A percentile compares a stretch with the other conserved stretches of the same genome.
phyloP scores from a whole-genome alignment of 208 protist genomes.

The Acanthamoeba royreba region DNA sequence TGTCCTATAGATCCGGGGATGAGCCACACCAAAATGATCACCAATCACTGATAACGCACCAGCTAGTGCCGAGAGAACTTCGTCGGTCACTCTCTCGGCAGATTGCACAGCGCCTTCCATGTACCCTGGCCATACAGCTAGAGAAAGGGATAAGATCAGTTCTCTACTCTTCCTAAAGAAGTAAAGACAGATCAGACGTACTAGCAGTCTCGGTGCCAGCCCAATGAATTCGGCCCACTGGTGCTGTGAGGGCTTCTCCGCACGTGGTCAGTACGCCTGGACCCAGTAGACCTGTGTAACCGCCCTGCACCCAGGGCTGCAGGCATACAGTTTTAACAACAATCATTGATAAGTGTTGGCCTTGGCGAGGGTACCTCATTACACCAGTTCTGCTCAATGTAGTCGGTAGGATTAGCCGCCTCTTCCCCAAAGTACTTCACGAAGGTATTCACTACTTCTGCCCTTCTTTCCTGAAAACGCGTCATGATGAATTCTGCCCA shows the following conservation, averaged over 20 bases:
- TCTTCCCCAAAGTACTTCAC: neutral
- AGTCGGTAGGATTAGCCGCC: neutral
- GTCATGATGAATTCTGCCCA: neutral
- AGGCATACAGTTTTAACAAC: neutral
- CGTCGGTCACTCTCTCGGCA: constrained; percentile 37
- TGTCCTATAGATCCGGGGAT: neutral
- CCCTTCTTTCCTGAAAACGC: neutral
- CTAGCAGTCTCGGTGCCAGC: constrained; percentile 63
- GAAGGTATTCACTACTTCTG: neutral
- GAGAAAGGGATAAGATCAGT: no score
- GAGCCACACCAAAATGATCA: neutral
- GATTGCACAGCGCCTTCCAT: constrained; percentile 59
- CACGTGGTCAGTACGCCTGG: neutral
- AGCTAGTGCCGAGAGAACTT: neutral
- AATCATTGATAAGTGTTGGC: no score
- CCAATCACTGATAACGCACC: neutral
- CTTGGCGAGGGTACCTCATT: neutral
- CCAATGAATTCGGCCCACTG: constrained; percentile 44
- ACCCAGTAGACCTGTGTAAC: neutral
- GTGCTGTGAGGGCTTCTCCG: neutral
- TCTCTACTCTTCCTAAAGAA: no score
- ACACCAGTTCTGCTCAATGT: neutral
- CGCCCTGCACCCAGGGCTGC: constrained; percentile 16
- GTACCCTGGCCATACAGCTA: constrained; percentile 33
- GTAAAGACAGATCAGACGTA: neutral